These are phyloP conservation scores for Ustilago trichophora DNA, from an alignment of 1,284 basidiomycete genomes.

Conservation along the genomic window DNA sequence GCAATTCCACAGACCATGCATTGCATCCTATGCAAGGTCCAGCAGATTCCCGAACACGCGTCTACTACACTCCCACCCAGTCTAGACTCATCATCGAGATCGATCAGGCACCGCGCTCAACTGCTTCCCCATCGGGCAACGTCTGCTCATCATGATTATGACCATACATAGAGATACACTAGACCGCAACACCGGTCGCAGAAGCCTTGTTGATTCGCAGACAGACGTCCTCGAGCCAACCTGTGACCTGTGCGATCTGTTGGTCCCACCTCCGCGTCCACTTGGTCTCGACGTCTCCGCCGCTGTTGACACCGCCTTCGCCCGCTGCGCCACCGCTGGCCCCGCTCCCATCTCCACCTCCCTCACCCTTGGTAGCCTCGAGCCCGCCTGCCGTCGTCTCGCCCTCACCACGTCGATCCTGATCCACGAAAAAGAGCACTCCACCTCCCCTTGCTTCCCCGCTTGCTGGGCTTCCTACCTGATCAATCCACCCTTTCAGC, in stretches of 20 bases:
- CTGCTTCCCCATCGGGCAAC: too few species aligned
- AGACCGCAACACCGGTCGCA: neutral
- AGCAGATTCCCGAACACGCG: too few species aligned
- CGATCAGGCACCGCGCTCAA: too few species aligned
- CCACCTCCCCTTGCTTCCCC: slow-evolving; percentile 67
- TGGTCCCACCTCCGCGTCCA: slow-evolving; percentile 49
- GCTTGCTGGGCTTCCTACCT: slow-evolving; percentile 71
- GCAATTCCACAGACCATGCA: slow-evolving; percentile 6
- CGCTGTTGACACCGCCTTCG: slow-evolving; percentile 9
- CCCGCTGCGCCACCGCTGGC: slow-evolving; percentile 5
- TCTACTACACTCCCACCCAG: too few species aligned
- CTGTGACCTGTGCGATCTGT: slow-evolving; percentile 46
- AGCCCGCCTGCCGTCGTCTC: slow-evolving; percentile 45
- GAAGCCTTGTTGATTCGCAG: slow-evolving; percentile 40
- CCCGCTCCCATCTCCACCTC: slow-evolving; percentile 7
- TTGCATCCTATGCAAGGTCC: slow-evolving; percentile 1
- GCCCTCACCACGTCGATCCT: slow-evolving; percentile 30
- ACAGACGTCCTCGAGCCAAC: slow-evolving; percentile 45
- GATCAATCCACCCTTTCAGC: slow-evolving; percentile 88
- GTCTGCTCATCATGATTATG: too few species aligned
- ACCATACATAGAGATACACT: too few species aligned
- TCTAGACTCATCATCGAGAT: too few species aligned
- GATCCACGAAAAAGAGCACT: slow-evolving; percentile 87
- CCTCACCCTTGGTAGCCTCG: slow-evolving; percentile 25
- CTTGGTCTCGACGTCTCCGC: slow-evolving; percentile 28